Percentiles rank a stretch among this genome's conserved stretches.
Conservation (phyloP, 139 green algal species). For the Limnomonas spitsbergensis region DNA sequence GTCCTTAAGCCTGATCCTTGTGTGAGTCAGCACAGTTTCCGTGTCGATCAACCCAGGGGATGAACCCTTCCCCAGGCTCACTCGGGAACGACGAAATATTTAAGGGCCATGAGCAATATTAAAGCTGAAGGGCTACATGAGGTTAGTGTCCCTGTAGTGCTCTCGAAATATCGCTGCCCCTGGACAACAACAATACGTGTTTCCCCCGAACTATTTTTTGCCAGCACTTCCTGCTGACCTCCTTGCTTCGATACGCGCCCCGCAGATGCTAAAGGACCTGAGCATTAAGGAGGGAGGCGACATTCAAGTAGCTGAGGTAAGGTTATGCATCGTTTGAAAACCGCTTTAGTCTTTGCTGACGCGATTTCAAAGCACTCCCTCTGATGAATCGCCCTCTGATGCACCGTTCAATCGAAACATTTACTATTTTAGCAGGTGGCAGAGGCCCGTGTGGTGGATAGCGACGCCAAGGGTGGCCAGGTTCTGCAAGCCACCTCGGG, state of each 20-base stretch:
- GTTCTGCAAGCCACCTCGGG: constrained; percentile 42
- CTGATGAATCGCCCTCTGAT: not conserved
- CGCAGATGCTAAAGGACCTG: constrained; percentile 12
- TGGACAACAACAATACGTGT: no score
- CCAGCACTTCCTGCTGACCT: no score
- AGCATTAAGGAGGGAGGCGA: constrained; percentile 15
- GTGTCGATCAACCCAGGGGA: no score
- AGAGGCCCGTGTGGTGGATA: constrained; percentile 64
- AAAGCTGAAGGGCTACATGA: not conserved
- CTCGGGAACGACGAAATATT: no score
- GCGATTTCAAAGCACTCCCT: not conserved
- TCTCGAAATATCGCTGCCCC: no score
- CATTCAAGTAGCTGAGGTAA: constrained; percentile 2
- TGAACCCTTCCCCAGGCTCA: no score
- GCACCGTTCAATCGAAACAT: not conserved
- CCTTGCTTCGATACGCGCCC: no score
- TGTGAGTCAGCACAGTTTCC: no score
- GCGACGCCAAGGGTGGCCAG: constrained; percentile 40
- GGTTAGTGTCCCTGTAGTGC: no score
- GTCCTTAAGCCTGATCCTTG: no score
- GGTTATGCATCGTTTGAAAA: not conserved
- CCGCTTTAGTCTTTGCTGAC: not conserved
- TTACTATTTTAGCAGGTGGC: constrained; percentile 45
- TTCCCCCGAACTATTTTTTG: no score
- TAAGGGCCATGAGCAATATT: not conserved